These are phyloP conservation scores for Ogataea ramenticola DNA, from an alignment of 805 yeast genomes.

Conservation along the genomic window DNA sequence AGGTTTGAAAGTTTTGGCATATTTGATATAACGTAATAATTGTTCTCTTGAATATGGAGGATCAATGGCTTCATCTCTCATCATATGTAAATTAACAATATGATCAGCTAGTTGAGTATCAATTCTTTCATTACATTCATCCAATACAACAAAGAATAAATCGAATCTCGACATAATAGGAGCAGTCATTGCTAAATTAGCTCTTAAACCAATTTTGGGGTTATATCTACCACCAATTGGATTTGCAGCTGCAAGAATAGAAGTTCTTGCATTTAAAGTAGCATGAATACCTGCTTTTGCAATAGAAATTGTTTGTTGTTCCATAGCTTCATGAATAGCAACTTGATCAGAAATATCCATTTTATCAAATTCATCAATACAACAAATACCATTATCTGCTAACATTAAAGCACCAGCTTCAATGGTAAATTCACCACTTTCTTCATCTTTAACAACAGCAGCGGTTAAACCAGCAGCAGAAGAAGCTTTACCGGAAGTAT, in stretches of 20 bases:
- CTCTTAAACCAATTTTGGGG: slow-evolving; percentile 72
- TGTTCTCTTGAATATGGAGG: slow-evolving; percentile 90
- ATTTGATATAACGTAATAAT: slow-evolving; percentile 78
- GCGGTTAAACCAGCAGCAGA: slow-evolving; percentile 93
- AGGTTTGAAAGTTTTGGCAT: slow-evolving; percentile 91
- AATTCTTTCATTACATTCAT: slow-evolving; percentile 86
- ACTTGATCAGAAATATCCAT: slow-evolving; percentile 96
- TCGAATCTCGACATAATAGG: slow-evolving; percentile 99
- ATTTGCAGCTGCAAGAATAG: slow-evolving; percentile 97
- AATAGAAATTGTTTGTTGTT: slow-evolving; percentile 96
- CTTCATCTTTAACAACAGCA: slow-evolving; percentile 44
- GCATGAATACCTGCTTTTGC: slow-evolving; percentile 99
- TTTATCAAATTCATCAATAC: slow-evolving; percentile 97
- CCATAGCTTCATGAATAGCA: slow-evolving; percentile 99
- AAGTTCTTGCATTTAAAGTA: slow-evolving; percentile 91
- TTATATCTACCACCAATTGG: slow-evolving; percentile 97
- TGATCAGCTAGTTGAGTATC: slow-evolving; percentile 90
- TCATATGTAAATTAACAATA: slow-evolving; percentile 89
- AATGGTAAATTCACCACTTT: slow-evolving; percentile 65
- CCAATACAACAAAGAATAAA: slow-evolving; percentile 86
- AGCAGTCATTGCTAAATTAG: slow-evolving; percentile 91
- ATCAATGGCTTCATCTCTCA: slow-evolving; percentile 79
- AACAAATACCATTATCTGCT: slow-evolving; percentile 97
- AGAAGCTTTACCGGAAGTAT: slow-evolving; percentile 97
- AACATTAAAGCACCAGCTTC: slow-evolving; percentile 99